Conservation (phyloP, 2,329 filamentous ascomycete genomes). For the Aspergillus uvarum region DNA sequence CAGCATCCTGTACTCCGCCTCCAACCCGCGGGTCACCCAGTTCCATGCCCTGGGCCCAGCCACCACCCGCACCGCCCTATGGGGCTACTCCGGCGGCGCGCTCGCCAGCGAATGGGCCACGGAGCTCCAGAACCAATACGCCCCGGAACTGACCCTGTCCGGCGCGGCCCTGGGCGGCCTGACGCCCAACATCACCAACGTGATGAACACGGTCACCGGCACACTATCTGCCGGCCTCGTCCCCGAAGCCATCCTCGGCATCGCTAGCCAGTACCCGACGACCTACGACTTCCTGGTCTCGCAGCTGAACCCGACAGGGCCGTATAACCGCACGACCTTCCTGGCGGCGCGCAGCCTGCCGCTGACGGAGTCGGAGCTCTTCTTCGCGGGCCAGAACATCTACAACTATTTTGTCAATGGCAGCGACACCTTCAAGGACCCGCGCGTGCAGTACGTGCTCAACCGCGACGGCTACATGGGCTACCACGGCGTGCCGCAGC, state of each 20-base stretch:
- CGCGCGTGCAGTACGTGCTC: constrained; percentile 11
- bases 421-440: constrained; percentile 9
- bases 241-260: not conserved
- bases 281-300: constrained; percentile 1
- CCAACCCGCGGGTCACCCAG: constrained; percentile 17
- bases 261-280: not conserved
- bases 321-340: constrained; percentile 8
- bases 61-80: constrained; percentile 16
- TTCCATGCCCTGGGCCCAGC: constrained; percentile 21
- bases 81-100: constrained; percentile 15
- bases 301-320: not conserved
- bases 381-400: constrained; percentile 8
- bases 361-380: not conserved
- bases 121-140: constrained; percentile 6
- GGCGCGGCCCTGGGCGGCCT: constrained; percentile 8
- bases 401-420: constrained; percentile 16
- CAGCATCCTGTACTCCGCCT: constrained; percentile 30
- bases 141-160: constrained; percentile 2
- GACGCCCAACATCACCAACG: constrained; percentile 7
- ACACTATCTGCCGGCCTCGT: not conserved
- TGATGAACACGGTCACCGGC: not conserved
- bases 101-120: constrained; percentile 10
- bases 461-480: constrained; percentile 18
- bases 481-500: constrained; percentile 7
- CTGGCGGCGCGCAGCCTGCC: constrained; percentile 6